These are phyloP conservation scores for Fraxinus latifolia DNA, from an alignment of 305 asterid species.

Conservation along the genomic window DNA sequence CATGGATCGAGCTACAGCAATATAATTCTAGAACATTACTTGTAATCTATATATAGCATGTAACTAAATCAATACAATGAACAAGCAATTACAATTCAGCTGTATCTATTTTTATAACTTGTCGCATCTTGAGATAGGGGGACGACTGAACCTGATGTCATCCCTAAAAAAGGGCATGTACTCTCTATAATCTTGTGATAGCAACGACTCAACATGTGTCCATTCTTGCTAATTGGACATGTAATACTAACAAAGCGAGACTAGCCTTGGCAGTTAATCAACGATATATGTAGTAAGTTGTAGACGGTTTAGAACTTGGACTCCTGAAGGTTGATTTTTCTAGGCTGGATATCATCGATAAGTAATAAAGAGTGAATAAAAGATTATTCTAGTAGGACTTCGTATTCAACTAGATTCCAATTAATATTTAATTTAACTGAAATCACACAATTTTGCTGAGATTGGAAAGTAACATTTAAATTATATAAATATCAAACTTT, in stretches of 20 bases:
- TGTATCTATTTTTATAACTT: too few relatives aligned
- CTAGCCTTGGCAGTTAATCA: not conserved
- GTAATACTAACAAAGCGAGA: not conserved
- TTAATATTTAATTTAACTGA: too few relatives aligned
- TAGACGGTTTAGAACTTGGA: not conserved
- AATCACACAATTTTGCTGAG: not conserved
- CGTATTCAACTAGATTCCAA: not conserved
- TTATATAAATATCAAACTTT: not conserved
- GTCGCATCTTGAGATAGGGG: not conserved
- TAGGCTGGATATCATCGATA: not conserved
- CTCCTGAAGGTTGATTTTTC: not conserved
- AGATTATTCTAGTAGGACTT: not conserved
- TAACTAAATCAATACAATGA: too few relatives aligned
- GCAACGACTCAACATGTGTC: too few relatives aligned
- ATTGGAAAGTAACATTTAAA: too few relatives aligned
- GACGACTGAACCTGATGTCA: too few relatives aligned
- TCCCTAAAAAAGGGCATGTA: too few relatives aligned
- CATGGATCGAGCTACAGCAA: too few relatives aligned
- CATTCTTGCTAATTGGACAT: not conserved
- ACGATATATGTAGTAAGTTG: not conserved
- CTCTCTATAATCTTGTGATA: too few relatives aligned
- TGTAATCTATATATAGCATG: too few relatives aligned
- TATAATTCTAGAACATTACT: too few relatives aligned
- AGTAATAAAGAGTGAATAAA: not conserved
- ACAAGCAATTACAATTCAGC: too few relatives aligned